Evolutionary conservation across 2,329 filamentous ascomycete species (phyloP).

Genomic region (Ophidiomyces ophidiicola): DNA sequence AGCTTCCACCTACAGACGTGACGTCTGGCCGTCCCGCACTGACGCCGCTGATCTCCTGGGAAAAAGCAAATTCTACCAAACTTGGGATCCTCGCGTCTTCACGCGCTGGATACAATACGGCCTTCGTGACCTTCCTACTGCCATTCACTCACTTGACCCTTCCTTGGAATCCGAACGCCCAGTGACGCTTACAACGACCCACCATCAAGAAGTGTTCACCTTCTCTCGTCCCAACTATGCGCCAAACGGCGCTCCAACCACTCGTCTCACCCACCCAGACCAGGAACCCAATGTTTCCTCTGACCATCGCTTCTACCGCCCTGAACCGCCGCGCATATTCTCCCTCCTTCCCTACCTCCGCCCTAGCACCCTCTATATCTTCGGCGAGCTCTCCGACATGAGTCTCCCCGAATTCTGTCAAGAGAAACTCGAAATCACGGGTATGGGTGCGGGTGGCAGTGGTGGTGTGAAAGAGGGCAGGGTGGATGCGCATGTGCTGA

Average conservation of each 20-base stretch:
- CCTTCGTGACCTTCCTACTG: conserved; percentile 60
- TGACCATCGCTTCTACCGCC: conserved; percentile 34
- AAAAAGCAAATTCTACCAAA: conserved; percentile 60
- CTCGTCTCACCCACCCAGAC: conserved; percentile 36
- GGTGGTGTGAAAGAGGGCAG: conserved; percentile 52
- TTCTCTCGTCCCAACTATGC: conserved; percentile 40
- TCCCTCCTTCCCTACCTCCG: conserved; percentile 32
- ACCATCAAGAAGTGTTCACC: conserved; percentile 67
- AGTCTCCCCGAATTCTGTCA: conserved; percentile 28
- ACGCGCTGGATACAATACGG: conserved; percentile 61
- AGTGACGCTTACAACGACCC: conserved; percentile 63
- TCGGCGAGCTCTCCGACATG: conserved; percentile 34
- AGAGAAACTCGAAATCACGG: conserved; percentile 32
- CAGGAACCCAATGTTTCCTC: conserved; percentile 21
- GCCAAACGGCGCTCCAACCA: conserved; percentile 35
- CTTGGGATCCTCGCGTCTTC: conserved; percentile 72
- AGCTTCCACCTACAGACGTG: conserved; percentile 59
- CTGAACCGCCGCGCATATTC: conserved; percentile 31
- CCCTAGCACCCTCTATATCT: conserved; percentile 37
- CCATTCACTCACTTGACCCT: conserved; percentile 25
- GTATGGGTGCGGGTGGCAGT: conserved; percentile 31
- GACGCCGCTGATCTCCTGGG: conserved; percentile 56
- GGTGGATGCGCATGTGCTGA: conserved; percentile 53
- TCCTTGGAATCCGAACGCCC: conserved; percentile 26
- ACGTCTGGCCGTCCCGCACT: conserved; percentile 65